Evolutionary conservation across 768 basidiomycete species (phyloP), one percentile per base, ranked within the genome.

Genomic region (Daedaleopsis nitida): DNA sequence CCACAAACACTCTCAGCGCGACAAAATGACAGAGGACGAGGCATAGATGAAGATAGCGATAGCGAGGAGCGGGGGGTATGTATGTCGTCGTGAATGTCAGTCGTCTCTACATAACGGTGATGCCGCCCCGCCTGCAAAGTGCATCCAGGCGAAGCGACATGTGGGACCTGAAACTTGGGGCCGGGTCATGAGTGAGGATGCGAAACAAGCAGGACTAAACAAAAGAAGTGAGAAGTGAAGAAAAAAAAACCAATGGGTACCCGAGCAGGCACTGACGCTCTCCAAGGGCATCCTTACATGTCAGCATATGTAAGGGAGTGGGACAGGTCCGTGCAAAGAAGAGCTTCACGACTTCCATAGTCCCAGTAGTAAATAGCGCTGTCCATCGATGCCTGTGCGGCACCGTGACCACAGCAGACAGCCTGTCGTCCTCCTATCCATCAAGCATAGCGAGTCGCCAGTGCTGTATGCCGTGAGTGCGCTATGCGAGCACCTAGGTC

Each of bases 271-370:
- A 24, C 27, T 16, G 14, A n/a, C 27, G 35, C 50, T 37, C 52
- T 53, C 52, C 52, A 53, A 53, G 52, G 52, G 52, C 39, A 53
- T 39, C 52, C 52, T 53, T 53, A 42, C 52, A 37, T 19, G 34
- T 5, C 11, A n/a, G 35, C 16, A 21, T 39, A 53, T 39, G 52
- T 53, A 53, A 53, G 52, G 35, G 52, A 53, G n/a, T 21, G 52
- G 39, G 52, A 53, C 12, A 37, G 35, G 35, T 42, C 52, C 37
- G 19, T 39, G 21, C 13, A 49, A 24, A n/a, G 11, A 21, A 48
- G 8, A 13, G 11, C 12, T 21, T 13, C 23, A 23, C 23, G 47
- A 19, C 35, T 6, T 23, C 37, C n/a, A 12, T 19, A 19, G 38
- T 38, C 52, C 39, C 52, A 37, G 17, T 39, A 42, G 35, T 37